Evolutionary conservation across 371 early-diverging fungal species (phyloP).

Genomic region (Haplosporangium sp.): DNA sequence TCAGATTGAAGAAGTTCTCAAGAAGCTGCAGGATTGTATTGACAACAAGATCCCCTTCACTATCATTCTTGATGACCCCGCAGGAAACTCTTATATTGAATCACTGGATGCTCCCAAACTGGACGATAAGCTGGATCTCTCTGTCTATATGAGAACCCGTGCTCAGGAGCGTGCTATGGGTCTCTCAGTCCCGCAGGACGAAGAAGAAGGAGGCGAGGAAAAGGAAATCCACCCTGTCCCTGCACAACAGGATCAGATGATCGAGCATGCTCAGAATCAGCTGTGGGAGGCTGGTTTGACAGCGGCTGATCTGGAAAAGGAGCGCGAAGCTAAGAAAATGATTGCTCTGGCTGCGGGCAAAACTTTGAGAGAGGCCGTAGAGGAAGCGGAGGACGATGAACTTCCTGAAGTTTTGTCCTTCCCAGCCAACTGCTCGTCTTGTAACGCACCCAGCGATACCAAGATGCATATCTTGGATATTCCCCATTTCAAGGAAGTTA

Average conservation of each 20-base stretch:
- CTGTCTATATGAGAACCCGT: constrained; percentile 76
- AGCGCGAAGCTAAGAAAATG: constrained; percentile 19
- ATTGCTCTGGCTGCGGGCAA: constrained; percentile 20
- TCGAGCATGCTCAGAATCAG: constrained; percentile 45
- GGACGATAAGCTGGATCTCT: constrained; percentile 82
- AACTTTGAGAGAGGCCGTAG: too few relatives aligned
- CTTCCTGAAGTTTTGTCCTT: constrained; percentile 78
- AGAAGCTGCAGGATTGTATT: constrained; percentile 69
- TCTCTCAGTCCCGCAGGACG: constrained; percentile 65
- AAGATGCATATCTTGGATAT: constrained; percentile 92
- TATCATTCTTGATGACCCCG: constrained; percentile 87
- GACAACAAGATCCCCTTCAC: constrained; percentile 74
- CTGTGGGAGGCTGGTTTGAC: constrained; percentile 53
- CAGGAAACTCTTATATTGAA: constrained; percentile 95
- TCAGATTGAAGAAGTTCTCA: constrained; percentile 79
- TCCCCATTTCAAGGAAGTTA: constrained; percentile 95
- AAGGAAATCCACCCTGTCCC: constrained; percentile 41
- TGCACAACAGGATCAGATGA: constrained; percentile 49
- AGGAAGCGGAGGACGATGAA: constrained; percentile 62
- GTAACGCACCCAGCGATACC: constrained; percentile 86
- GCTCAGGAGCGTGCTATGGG: constrained; percentile 87
- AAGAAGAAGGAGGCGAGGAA: constrained; percentile 54
- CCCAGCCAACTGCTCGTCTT: constrained; percentile 89
- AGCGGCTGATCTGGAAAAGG: constrained; percentile 41
- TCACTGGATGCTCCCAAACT: constrained; percentile 65